Evolutionary conservation across 192 early-diverging fungal genomes (phyloP), one percentile per base, ranked within the genome.

Genomic region (Coemansia sp.): DNA sequence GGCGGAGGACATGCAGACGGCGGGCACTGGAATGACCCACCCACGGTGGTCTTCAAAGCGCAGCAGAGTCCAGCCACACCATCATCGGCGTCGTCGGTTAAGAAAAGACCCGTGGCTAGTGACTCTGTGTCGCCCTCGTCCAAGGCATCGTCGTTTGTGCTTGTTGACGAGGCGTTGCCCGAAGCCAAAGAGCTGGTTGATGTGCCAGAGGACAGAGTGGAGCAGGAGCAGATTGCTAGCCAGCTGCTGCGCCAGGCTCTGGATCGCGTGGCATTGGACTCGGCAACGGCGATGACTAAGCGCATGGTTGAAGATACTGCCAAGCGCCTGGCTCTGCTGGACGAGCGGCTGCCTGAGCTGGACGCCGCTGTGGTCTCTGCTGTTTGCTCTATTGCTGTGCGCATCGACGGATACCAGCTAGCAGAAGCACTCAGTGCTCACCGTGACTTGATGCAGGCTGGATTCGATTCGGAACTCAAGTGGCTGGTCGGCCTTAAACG

Each of bases 1-100:
- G 70, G 76, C 34, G 64, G 62, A 15, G 76, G 80, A 0, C 74
- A 82, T n/a, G 76, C 80, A 4, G 84, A 75, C 22, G 60, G 57
- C 44, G 84, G 84, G 13, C 84, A 86, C 70, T 86, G 84, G 84
- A 86, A 86, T 62, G 84, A 86, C 68, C 84, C 84, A 44, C 80
- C 84, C 46, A 72, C 79, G 5, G 62, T 72, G 3, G 74, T 81
- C 2, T 85, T 85, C 69, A 75, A 78, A 52, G 43, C 41, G 5
- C 68, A 75, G 41, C 20, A 62, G 31, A 67, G 47, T 10, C 53
- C 58, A 29, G 61, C 47, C 9, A 27, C 16, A 3, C 2, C 36
- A 41, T 6, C 47, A n/a, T 13, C 44, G 12, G 34, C 8, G 34
- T 41, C 44, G 44, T 46, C 53, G 31, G 55, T 16, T 15, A 70